phyloP scores from a whole-genome alignment of 306 rosid genomes.

The Malus asiatica region DNA sequence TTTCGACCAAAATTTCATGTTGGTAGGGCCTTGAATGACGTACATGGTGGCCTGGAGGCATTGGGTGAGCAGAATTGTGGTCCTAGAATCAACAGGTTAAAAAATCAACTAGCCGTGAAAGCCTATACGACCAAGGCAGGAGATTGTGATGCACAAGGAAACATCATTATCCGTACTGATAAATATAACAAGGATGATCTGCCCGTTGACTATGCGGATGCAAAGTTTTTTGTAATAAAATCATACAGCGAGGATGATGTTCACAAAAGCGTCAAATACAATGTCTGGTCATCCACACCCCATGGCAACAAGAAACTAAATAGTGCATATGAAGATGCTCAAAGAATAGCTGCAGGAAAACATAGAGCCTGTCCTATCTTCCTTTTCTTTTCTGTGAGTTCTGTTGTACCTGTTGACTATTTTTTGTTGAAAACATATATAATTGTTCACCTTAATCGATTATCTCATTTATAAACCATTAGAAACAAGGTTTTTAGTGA shows the following conservation, averaged over 20 bases:
- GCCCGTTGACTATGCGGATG: constrained; percentile 53
- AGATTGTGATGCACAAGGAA: constrained; percentile 60
- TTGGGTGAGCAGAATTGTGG: constrained; percentile 88
- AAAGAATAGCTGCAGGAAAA: constrained; percentile 52
- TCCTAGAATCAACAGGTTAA: constrained; percentile 66
- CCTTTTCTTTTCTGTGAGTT: constrained; percentile 76
- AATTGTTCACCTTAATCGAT: background rate
- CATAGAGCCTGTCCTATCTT: constrained; percentile 65
- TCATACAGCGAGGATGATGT: constrained; percentile 98
- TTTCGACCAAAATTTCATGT: constrained; percentile 43
- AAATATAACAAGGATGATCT: constrained; percentile 76
- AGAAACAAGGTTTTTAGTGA: background rate
- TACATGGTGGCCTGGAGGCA: constrained; percentile 46
- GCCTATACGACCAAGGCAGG: constrained; percentile 72
- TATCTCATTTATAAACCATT: background rate
- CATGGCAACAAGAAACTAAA: constrained; percentile 87
- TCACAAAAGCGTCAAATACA: constrained; percentile 90
- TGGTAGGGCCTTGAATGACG: constrained; percentile 37
- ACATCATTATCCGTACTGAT: constrained; percentile 59
- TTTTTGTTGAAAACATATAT: background rate
- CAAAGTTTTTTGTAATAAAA: constrained; percentile 82
- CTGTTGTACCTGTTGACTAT: background rate
- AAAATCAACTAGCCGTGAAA: constrained; percentile 53
- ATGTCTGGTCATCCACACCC: constrained; percentile 94
- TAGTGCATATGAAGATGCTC: constrained; percentile 67